These are phyloP conservation scores for Fusarium begoniae DNA, from an alignment of 2,329 filamentous ascomycete genomes.

Conservation along the genomic window DNA sequence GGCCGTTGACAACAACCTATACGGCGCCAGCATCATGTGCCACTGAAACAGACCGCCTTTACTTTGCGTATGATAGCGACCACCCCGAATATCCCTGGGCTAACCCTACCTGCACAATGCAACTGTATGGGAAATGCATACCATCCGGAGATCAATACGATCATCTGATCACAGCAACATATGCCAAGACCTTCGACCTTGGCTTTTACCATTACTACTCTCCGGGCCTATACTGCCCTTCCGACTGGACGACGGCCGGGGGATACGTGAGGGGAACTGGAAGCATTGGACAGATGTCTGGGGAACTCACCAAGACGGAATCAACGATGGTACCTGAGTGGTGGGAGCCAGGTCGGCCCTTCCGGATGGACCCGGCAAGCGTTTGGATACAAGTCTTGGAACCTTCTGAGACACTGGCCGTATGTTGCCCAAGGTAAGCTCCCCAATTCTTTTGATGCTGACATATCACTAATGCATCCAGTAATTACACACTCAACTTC, in stretches of 20 bases:
- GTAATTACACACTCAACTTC: slow-evolving; percentile 11
- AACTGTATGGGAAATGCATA: background rate
- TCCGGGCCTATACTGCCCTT: background rate
- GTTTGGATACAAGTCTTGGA: background rate
- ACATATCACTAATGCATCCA: background rate
- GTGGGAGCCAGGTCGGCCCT: background rate
- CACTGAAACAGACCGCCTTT: background rate
- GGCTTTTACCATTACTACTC: background rate
- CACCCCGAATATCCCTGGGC: background rate
- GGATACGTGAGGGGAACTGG: background rate
- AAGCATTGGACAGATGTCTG: background rate
- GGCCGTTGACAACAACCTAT: background rate
- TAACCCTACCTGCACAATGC: background rate
- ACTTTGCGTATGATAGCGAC: background rate
- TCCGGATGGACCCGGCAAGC: background rate
- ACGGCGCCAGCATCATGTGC: background rate
- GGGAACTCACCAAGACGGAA: background rate
- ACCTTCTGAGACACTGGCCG: slow-evolving; percentile 28
- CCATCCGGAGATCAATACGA: background rate
- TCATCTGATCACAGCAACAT: background rate
- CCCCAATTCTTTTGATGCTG: no score
- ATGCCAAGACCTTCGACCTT: background rate
- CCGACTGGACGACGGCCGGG: background rate
- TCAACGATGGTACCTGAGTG: fast-evolving
- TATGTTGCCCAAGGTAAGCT: slow-evolving; percentile 38